phyloP scores from a whole-genome alignment of 352 stramenopile species.

The Globisporangium barbulae region DNA sequence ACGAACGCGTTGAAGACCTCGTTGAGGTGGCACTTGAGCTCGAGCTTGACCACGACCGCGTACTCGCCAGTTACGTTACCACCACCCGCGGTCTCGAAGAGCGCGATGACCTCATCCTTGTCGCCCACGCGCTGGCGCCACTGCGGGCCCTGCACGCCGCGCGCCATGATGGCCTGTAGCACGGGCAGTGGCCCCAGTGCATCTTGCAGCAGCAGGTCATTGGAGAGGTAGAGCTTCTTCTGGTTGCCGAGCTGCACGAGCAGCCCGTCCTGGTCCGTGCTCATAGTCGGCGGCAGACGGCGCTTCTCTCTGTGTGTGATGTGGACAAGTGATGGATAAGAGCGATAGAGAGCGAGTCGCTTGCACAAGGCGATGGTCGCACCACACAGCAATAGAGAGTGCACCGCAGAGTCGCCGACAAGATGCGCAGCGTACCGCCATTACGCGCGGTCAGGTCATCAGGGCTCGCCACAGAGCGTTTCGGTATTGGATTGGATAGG shows the following conservation, averaged over 20 bases:
- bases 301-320: background rate
- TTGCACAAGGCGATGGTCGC: background rate
- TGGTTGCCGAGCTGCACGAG: conserved; percentile 35
- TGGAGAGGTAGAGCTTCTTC: conserved; percentile 34
- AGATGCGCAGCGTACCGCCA: background rate
- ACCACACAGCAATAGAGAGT: background rate
- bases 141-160: conserved; percentile 11
- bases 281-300: background rate
- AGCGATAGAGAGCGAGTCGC: background rate
- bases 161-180: conserved; percentile 18
- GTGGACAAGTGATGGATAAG: background rate
- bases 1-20: conserved; percentile 58
- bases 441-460: background rate
- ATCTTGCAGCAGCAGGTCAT: conserved; percentile 30
- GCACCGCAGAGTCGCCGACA: too few relatives aligned
- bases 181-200: conserved; percentile 15
- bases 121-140: conserved; percentile 26
- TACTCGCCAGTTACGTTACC: conserved; percentile 18
- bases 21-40: conserved; percentile 59
- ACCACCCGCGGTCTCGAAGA: conserved; percentile 22
- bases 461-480: background rate
- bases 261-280: conserved; percentile 19
- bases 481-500: too few relatives aligned
- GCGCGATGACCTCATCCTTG: conserved; percentile 19
- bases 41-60: conserved; percentile 40